Percentiles rank a stretch among this genome's conserved stretches.
These are phyloP conservation scores for Raphidocelis subcapitata DNA, from an alignment of 139 green algal species.

Conservation along the genomic window DNA sequence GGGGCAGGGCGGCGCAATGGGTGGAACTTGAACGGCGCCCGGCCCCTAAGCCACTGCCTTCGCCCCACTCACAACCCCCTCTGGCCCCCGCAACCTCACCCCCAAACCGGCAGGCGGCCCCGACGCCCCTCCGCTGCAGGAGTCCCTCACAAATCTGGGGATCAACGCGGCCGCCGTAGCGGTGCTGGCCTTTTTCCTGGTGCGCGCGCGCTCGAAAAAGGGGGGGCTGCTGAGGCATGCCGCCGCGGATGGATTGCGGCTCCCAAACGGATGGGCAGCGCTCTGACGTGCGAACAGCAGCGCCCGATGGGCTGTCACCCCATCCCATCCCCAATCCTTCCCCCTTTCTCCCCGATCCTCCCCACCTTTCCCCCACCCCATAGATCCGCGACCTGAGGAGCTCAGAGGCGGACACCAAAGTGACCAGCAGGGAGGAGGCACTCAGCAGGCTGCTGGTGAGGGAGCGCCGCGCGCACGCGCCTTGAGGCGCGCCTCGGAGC, in stretches of 20 bases:
- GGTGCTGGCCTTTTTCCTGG: conserved; percentile 70
- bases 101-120: conserved; percentile 47
- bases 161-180: conserved; percentile 73
- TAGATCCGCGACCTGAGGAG: conserved; percentile 56
- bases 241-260: no score
- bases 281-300: no score
- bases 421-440: conserved; percentile 77
- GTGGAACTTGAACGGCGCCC: no score
- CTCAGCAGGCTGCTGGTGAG: conserved; percentile 76
- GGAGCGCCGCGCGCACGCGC: not conserved
- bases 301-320: no score
- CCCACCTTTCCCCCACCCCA: no score
- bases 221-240: no score
- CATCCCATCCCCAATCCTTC: no score
- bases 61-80: not conserved
- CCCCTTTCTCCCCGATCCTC: no score
- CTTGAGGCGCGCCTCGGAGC: not conserved
- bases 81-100: not conserved
- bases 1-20: no score
- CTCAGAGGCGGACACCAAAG: conserved; percentile 41
- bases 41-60: no score
- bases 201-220: no score
- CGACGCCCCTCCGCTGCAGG: conserved; percentile 69
- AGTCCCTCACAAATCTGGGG: conserved; percentile 79
- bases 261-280: no score